A percentile compares a stretch with the other conserved stretches of the same genome.
Evolutionary conservation across 495 filamentous ascomycete genomes (phyloP).

Genomic region (Neurospora sp.): DNA sequence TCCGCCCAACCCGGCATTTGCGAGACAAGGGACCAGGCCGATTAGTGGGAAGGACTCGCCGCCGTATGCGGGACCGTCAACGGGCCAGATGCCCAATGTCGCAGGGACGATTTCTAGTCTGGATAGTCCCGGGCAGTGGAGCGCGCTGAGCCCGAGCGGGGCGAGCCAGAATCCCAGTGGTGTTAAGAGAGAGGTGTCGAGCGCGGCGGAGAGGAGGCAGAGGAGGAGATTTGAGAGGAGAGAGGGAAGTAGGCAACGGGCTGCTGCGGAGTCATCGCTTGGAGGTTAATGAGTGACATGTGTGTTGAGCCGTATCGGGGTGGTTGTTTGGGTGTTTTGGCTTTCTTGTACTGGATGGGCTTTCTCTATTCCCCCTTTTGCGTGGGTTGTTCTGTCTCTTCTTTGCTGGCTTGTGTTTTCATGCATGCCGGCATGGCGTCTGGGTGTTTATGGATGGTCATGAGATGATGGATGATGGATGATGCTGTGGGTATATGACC

Average conservation of each 20-base stretch:
- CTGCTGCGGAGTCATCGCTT: slow-evolving; percentile 12
- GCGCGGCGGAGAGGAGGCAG: slow-evolving; percentile 32
- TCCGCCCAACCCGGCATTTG: slow-evolving; percentile 38
- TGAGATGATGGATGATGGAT: neutral
- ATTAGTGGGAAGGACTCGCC: slow-evolving; percentile 36
- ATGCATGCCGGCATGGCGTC: neutral
- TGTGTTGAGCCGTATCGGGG: neutral
- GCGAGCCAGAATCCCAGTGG: slow-evolving; percentile 6
- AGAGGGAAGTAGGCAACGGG: slow-evolving; percentile 20
- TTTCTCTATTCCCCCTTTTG: neutral
- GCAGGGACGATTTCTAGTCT: slow-evolving; percentile 33
- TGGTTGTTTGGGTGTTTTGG: neutral
- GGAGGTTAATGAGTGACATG: neutral
- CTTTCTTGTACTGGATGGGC: neutral
- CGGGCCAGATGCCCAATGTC: slow-evolving; percentile 18
- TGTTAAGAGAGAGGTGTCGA: neutral
- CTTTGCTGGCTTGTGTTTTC: neutral
- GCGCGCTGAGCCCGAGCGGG: slow-evolving; percentile 28
- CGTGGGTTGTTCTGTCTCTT: neutral
- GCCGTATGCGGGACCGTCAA: slow-evolving; percentile 41
- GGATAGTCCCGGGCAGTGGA: slow-evolving; percentile 17
- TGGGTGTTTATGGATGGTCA: neutral
- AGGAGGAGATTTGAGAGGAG: slow-evolving; percentile 38
- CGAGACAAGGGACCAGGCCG: slow-evolving; percentile 13
- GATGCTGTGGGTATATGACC: neutral